Base-by-base conservation (phyloP, 2,329 filamentous ascomycete species). In the Alternaria viburni region DNA sequence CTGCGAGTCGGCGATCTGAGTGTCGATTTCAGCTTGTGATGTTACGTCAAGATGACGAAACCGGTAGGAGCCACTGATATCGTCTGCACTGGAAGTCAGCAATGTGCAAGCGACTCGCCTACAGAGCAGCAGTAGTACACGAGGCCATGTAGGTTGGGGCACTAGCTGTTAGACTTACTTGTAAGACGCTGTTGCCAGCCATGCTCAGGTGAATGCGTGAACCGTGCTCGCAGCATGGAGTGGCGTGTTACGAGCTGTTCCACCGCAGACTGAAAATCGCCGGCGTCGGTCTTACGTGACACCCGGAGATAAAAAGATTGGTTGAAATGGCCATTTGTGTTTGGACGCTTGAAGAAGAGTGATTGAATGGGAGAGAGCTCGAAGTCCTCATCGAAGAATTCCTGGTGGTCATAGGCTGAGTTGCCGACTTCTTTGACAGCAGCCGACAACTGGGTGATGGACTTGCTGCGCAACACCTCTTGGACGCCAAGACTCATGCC, bases 381-480 rank as follows among this genome's bases (percentile, higher is more conserved):
- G 44, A 79, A 79, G 5, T 69, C 69, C 47, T 68, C 69, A 10
- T 74, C 74, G 43, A 74, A 63, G 19, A 75, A 73, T 51, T 78
- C 76, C 9, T 67, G 56, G 11, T 64, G 49, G 23, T 73, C 57
- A 15, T 72, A 65, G 9, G 68, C 61, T 8, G 66, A 58, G 17
- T 51, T 59, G 19, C 75, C 59, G 13, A 72, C 57, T 4, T 67
- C 64, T 45, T 73, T 72, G 11, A 75, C 68, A 15, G 66, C 64
- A 9, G 61, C 58, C 10, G 74, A 75, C 1, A 81, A 66, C 46
- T 78, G 74, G 3, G 50, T 68, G 36, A 85, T 82, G 1, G 83
- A 85, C 61, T 81, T 83, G 71, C 81, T 82, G 15, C 80, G 82
- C 30, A 86, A 73, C 4, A 86, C 79, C 23, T 85, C 82, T 65